Percentiles rank a stretch among this genome's conserved stretches.
Conservation (phyloP, 2,329 filamentous ascomycete genomes). For the Colletotrichum scovillei region DNA sequence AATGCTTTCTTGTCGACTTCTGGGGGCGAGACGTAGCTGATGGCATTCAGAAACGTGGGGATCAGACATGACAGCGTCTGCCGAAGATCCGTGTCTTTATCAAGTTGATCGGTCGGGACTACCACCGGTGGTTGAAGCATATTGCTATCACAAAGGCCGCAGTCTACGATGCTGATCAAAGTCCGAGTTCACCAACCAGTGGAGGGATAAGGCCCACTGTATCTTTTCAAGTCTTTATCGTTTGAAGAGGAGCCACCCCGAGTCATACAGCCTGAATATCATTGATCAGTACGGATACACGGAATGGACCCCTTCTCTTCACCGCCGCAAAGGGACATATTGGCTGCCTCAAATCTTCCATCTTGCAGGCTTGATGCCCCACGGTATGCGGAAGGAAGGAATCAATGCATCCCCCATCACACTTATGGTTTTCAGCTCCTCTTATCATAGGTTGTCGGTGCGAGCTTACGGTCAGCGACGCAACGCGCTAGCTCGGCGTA, state of each 20-base stretch:
- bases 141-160: not conserved
- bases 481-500: not conserved
- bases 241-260: not conserved
- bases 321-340: not conserved
- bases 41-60: not conserved
- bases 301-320: not conserved
- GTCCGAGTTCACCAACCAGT: not conserved
- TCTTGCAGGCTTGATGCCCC: not conserved
- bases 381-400: not conserved
- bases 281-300: no score
- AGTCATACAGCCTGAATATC: not conserved
- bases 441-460: not conserved
- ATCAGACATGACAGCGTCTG: slow-evolving; percentile 17
- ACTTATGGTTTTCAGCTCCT: not conserved
- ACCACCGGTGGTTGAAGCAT: not conserved
- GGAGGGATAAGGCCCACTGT: not conserved
- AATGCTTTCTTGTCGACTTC: not conserved
- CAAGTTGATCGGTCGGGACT: not conserved
- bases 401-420: not conserved
- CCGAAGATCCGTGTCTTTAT: not conserved
- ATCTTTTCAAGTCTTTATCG: not conserved
- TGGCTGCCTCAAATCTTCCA: not conserved
- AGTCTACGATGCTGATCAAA: not conserved
- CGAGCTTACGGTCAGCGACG: not conserved
- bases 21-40: not conserved